phyloP scores from a whole-genome alignment of 208 protist species.

The Naegleria lovaniensis region DNA sequence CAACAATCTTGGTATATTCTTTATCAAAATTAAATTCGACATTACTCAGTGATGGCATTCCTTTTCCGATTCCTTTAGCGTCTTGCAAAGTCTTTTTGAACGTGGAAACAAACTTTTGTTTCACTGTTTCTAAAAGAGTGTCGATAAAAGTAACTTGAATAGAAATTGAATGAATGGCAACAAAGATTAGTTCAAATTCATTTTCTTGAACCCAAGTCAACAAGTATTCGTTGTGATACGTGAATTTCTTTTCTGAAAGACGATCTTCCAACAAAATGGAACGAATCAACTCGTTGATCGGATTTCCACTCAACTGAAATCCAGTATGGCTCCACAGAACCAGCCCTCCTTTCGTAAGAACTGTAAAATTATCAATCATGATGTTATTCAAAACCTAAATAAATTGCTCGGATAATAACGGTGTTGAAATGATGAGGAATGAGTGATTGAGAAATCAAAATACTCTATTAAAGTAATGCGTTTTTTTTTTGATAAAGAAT shows the following conservation, averaged over 20 bases:
- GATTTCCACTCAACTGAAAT: conserved; percentile 53
- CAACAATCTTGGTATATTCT: not conserved
- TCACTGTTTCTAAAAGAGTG: conserved; percentile 67
- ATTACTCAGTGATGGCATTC: not conserved
- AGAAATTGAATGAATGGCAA: conserved; percentile 81
- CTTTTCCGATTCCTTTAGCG: conserved; percentile 3
- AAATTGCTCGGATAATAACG: too few relatives aligned
- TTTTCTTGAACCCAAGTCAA: conserved; percentile 84
- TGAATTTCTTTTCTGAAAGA: conserved; percentile 54
- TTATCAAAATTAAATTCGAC: not conserved
- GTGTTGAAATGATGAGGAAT: too few relatives aligned
- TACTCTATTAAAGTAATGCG: too few relatives aligned
- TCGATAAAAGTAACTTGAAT: conserved; percentile 72
- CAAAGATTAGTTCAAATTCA: conserved; percentile 80
- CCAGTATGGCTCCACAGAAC: conserved; percentile 75
- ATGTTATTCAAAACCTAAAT: too few relatives aligned
- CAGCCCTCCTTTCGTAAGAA: conserved; percentile 82
- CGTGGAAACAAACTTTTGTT: conserved; percentile 56
- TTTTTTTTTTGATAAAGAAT: too few relatives aligned
- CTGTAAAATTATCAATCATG: conserved; percentile 87
- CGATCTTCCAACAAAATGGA: conserved; percentile 85
- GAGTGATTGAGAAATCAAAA: too few relatives aligned
- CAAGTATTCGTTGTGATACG: conserved; percentile 66
- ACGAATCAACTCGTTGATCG: conserved; percentile 80
- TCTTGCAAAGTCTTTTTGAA: conserved; percentile 37